Conservation (phyloP, 176 grass and related monocot species). For the Oryza nivara region DNA sequence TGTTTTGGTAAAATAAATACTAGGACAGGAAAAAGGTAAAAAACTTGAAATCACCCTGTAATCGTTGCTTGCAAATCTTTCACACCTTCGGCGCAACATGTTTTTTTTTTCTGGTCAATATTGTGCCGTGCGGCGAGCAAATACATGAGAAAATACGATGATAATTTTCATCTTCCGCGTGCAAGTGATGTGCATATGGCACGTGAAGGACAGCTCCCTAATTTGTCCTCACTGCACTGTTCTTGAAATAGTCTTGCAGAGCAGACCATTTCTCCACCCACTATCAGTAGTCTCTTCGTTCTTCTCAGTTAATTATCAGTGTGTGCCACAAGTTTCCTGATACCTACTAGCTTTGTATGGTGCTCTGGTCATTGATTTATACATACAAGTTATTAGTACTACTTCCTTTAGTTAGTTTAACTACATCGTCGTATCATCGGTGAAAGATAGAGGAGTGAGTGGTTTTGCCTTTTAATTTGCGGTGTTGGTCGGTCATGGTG, state of each 20-base stretch:
- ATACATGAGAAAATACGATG: constrained; percentile 29
- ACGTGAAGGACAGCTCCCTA: constrained; percentile 44
- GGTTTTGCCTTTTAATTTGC: not conserved
- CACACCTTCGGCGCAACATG: not conserved
- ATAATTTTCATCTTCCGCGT: constrained; percentile 29
- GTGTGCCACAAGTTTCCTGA: constrained; percentile 18
- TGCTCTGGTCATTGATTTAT: not conserved
- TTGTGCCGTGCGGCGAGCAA: constrained; percentile 25
- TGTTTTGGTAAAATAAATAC: not conserved
- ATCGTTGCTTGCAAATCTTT: constrained; percentile 42
- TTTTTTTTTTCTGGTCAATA: constrained; percentile 50
- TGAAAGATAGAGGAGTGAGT: not conserved
- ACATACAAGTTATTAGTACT: not conserved
- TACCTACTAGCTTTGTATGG: not conserved
- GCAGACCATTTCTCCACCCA: not conserved
- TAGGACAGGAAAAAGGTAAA: not conserved
- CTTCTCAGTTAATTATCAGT: not conserved
- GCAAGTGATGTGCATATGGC: not conserved
- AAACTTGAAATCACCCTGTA: constrained; percentile 4
- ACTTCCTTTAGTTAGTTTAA: not conserved
- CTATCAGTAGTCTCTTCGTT: constrained; percentile 1
- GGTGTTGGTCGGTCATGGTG: constrained; percentile 24
- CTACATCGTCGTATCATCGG: not conserved
- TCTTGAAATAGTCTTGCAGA: constrained; percentile 22
- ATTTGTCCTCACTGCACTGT: constrained; percentile 42